Conservation (phyloP, 2,329 filamentous ascomycete species). For the Colletotrichum sp. region DNA sequence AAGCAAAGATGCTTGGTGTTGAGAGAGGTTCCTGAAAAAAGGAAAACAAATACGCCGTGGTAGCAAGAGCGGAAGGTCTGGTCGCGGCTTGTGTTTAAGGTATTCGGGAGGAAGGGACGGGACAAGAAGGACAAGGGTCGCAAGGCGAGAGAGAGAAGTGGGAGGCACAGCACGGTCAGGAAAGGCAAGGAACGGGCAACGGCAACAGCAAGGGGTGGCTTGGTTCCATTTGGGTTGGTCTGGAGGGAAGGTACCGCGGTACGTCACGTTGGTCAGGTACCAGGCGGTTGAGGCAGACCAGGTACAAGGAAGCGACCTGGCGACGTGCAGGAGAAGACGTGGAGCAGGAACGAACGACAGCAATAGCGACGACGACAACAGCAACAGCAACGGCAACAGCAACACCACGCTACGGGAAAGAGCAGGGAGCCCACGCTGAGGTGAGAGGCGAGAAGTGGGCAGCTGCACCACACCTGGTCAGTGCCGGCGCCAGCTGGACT, state of each 20-base stretch:
- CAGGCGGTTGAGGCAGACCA: neutral
- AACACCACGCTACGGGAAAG: neutral
- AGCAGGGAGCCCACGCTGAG: neutral
- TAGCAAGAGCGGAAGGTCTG: neutral
- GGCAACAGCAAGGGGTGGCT: neutral
- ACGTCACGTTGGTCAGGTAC: neutral
- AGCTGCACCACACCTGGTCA: neutral
- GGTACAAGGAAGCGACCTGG: neutral
- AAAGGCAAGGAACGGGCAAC: slow-evolving; percentile 3
- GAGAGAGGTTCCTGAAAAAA: neutral
- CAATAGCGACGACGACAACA: neutral
- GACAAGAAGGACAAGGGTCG: slow-evolving; percentile 13
- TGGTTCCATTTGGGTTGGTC: neutral
- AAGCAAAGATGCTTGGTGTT: neutral
- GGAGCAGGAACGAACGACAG: slow-evolving; percentile 5
- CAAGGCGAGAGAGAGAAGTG: neutral
- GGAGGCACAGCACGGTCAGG: slow-evolving; percentile 1
- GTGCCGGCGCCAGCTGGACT: neutral
- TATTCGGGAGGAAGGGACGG: slow-evolving; percentile 19
- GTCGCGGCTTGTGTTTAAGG: slow-evolving; percentile 12
- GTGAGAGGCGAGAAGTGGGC: neutral
- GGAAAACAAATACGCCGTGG: neutral
- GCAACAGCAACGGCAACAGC: neutral
- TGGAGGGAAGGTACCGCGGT: neutral
- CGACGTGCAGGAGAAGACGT: neutral